Evolutionary conservation across 331 rosid genomes (phyloP).

Genomic region (Spiraea crenata): DNA sequence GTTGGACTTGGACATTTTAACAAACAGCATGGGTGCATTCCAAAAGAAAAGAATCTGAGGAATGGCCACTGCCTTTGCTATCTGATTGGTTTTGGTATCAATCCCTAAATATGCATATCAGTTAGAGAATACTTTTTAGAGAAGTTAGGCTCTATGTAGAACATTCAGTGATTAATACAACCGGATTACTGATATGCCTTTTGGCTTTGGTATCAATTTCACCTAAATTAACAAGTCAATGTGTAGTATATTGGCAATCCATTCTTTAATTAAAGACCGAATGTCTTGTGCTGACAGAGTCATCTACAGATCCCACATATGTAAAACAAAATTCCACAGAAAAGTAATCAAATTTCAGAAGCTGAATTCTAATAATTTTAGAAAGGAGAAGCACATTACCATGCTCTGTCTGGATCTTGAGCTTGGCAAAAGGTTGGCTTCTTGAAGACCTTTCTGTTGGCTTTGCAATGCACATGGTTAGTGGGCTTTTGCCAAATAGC

Average conservation of each 20-base stretch:
- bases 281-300: too few relatives aligned
- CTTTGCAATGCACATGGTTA: conserved; percentile 71
- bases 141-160: too few relatives aligned
- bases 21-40: conserved; percentile 14
- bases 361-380: background rate
- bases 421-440: conserved; percentile 57
- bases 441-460: conserved; percentile 58
- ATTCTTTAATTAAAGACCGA: background rate
- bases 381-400: conserved; percentile 37
- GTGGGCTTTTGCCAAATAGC: conserved; percentile 95
- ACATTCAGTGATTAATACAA: too few relatives aligned
- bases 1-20: conserved; percentile 21
- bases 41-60: background rate
- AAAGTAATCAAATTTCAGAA: background rate
- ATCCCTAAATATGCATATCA: conserved; percentile 24
- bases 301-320: conserved; percentile 22
- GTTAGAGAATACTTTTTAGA: too few relatives aligned
- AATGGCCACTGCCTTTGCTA: conserved; percentile 32
- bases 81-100: conserved; percentile 68
- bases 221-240: too few relatives aligned
- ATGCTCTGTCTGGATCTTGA: conserved; percentile 76
- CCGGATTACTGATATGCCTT: too few relatives aligned
- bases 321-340: conserved; percentile 18
- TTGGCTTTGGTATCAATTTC: too few relatives aligned
- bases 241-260: too few relatives aligned